Evolutionary conservation across 768 basidiomycete genomes (phyloP), one percentile per base, ranked within the genome.

Genomic region (Suillus placidus): DNA sequence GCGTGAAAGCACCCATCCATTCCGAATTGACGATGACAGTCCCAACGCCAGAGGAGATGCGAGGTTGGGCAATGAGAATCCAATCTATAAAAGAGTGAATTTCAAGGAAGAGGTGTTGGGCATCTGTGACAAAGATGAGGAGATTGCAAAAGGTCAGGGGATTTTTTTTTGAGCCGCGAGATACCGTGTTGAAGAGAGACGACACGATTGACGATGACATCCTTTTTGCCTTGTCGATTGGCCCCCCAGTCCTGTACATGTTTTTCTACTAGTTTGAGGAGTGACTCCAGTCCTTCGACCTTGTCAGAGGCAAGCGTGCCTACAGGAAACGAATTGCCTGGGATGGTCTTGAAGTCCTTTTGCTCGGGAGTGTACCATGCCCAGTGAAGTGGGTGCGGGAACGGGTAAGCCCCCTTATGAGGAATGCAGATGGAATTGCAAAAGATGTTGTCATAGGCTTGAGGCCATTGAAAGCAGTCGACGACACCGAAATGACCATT

Each of bases 361-460:
- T 34, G 56, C 30, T 34, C 3, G 0, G 23, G 64, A 34, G 58
- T 58, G 43, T 38, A 60, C 64, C 58, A 65, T 0, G 47, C 61
- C 54, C 61, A 66, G 16, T 30, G 47, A 23, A 49, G 47, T 2
- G n/a, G 47, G 23, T 49, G 47, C 2, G 23, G 47, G 47, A 23
- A 49, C 1, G 4, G 56, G 38, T 20, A 57, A 0, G 30, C 30
- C 56, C 34, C 56, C 56, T 57, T 57, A 1, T 13, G 30, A 10
- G 3, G 56, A 38, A 57, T 38, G 30, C 56, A 57, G 7, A 34
- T 3, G 0, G 47, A 49, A 49, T 49, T 49, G 47, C 47, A 13
- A 23, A 49, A 49, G 2, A 49, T 6, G 12, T 49, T 23, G 23
- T 49, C 23, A 6, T 49, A 49, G 10, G 47, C 47, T 49, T 49